Percentiles rank a stretch among this genome's conserved stretches.
Conservation (phyloP, 2,329 filamentous ascomycete species). For the Monosporascus sp. region DNA sequence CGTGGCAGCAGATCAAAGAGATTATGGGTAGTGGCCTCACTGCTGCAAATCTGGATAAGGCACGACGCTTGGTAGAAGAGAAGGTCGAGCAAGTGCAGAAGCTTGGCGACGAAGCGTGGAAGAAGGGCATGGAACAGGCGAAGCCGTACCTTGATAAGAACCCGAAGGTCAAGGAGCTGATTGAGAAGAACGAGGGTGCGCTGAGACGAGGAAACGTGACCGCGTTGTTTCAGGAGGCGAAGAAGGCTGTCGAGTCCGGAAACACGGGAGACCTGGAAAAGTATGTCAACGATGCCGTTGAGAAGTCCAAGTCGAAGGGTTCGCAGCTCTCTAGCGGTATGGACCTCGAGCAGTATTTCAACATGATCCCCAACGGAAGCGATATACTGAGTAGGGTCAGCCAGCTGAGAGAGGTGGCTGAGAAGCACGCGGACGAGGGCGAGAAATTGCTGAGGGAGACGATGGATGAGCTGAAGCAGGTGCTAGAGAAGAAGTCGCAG, state of each 20-base stretch:
- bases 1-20: constrained; percentile 61
- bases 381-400: constrained; percentile 62
- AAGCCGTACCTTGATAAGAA: constrained; percentile 72
- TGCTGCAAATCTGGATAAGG: constrained; percentile 45
- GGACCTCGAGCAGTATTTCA: constrained; percentile 57
- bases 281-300: constrained; percentile 54
- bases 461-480: constrained; percentile 58
- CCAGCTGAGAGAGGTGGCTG: constrained; percentile 58
- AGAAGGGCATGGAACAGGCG: constrained; percentile 64
- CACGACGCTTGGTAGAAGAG: constrained; percentile 60
- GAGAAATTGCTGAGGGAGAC: constrained; percentile 66
- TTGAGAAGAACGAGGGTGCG: constrained; percentile 64
- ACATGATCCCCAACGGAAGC: constrained; percentile 58
- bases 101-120: constrained; percentile 67
- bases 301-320: constrained; percentile 53
- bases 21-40: constrained; percentile 59
- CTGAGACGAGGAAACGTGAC: constrained; percentile 62
- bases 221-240: constrained; percentile 59
- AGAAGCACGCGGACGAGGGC: constrained; percentile 65
- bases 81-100: constrained; percentile 63
- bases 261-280: constrained; percentile 54
- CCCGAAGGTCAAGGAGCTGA: constrained; percentile 66
- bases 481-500: constrained; percentile 55
- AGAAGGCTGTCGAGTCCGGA: constrained; percentile 56
- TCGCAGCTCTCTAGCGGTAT: constrained; percentile 32